Evolutionary conservation across 2,329 filamentous ascomycete genomes (phyloP), one percentile per base, ranked within the genome.

Genomic region (Pseudocercospora macadamiae): DNA sequence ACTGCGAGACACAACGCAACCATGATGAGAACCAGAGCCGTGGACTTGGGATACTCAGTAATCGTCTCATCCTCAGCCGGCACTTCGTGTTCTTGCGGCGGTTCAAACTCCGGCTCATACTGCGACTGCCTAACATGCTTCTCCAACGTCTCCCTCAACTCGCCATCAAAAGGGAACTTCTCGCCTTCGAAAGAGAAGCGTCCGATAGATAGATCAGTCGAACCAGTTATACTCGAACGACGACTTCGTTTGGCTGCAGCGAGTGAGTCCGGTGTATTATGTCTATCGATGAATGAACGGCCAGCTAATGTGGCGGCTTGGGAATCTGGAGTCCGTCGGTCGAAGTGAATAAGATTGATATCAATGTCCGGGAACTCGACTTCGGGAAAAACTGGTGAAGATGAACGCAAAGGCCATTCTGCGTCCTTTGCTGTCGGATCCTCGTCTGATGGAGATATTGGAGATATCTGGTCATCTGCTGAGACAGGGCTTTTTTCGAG

Each of bases 131-230:
- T 37, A 14, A 54, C 51, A 47, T 59, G 57, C 25, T 55, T 54
- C 23, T 59, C 51, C 26, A 59, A 32, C 25, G 48, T 59, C 34
- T 59, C 51, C 9, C 52, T 21, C 6, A 59, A 36, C 45, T 59
- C 57, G 16, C 51, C 52, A 34, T 54, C 47, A 25, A 55, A 55
- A 1, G 57, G 52, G 19, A 55, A 59, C 9, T 45, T 28, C 21
- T 49, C 44, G 6, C 28, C 42, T 32, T 56, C 54, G 36, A 59
- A 59, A 8, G 51, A 55, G 18, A 59, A 59, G 9, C 47, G 45
- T 3, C 57, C 57, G 12, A 59, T 59, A 7, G 57, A 55, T 32
- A 59, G 48, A 37, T 59, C 57, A 2, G 51, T 44, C 4, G 57
- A 59, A 12, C 54, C 34, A 1, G 57, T 59, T 3, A 59, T 59